phyloP scores from a whole-genome alignment of 2,329 filamentous ascomycete genomes.

The Metarhizium brunneum region DNA sequence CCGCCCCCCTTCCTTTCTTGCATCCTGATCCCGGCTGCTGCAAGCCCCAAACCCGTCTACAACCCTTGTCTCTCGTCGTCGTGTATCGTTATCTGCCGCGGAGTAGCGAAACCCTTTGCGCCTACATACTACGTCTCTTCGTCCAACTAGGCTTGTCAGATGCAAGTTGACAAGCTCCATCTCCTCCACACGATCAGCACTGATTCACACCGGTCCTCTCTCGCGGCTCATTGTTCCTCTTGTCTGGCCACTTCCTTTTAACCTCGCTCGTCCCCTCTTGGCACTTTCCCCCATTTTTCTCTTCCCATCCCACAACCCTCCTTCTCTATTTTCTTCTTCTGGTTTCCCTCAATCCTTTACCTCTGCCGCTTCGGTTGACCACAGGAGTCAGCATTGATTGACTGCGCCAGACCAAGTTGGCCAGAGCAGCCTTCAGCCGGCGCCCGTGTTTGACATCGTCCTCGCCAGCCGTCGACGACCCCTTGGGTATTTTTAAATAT shows the following conservation, averaged over 20 bases:
- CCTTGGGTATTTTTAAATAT: not conserved
- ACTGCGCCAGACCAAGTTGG: not conserved
- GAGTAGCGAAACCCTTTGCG: not conserved
- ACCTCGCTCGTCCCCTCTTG: not conserved
- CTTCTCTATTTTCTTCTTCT: not conserved
- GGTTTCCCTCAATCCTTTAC: not conserved
- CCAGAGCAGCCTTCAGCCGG: not conserved
- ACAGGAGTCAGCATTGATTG: not conserved
- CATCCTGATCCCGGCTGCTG: not conserved
- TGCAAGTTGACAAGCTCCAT: not conserved
- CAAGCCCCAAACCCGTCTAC: not conserved
- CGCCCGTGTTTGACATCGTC: too few species aligned
- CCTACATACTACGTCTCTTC: not conserved
- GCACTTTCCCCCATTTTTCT: not conserved
- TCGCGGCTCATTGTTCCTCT: not conserved
- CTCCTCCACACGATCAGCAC: constrained; percentile 1
- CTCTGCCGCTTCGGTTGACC: not conserved
- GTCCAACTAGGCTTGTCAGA: not conserved
- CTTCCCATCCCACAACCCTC: not conserved
- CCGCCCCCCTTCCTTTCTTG: not conserved
- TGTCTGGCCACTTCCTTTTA: not conserved
- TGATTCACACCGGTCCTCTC: not conserved
- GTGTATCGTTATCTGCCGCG: not conserved
- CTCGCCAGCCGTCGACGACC: too few species aligned
- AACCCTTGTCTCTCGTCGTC: not conserved